A percentile compares a stretch with the other conserved stretches of the same genome.
These are phyloP conservation scores for Tetrapyrgos nigripes DNA, from an alignment of 1,284 basidiomycete genomes.

Conservation along the genomic window DNA sequence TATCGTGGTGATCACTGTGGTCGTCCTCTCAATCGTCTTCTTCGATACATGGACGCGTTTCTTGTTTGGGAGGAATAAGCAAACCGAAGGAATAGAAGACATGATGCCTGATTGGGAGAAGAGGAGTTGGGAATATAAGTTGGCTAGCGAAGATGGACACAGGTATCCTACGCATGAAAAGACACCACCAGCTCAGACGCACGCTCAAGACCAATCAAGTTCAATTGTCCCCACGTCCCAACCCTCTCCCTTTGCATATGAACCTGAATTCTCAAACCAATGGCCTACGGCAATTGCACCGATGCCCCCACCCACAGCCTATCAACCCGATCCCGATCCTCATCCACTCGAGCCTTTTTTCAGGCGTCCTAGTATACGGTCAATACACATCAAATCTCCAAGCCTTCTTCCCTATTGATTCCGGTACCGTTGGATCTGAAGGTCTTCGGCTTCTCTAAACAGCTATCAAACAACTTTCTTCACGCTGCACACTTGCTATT, in stretches of 20 bases:
- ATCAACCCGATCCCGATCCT: slow-evolving; percentile 30
- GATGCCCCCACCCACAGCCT: slow-evolving; percentile 26
- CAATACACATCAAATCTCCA: slow-evolving; percentile 8
- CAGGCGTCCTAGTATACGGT: slow-evolving; percentile 36
- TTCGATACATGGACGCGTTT: slow-evolving; percentile 73
- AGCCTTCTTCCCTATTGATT: slow-evolving; percentile 9
- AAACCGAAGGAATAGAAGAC: slow-evolving; percentile 49
- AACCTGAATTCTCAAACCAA: background rate
- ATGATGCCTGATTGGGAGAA: slow-evolving; percentile 70
- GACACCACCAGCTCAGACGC: background rate
- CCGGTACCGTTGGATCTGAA: background rate
- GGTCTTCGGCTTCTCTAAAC: slow-evolving; percentile 3
- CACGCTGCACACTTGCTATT: background rate
- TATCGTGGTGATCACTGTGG: slow-evolving; percentile 58
- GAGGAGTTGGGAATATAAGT: slow-evolving; percentile 60
- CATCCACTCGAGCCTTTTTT: slow-evolving; percentile 41
- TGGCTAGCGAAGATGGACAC: slow-evolving; percentile 52
- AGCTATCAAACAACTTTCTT: no score
- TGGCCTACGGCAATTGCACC: slow-evolving; percentile 8
- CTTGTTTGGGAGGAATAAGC: slow-evolving; percentile 48
- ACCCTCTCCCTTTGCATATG: slow-evolving; percentile 3
- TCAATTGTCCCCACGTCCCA: slow-evolving; percentile 11
- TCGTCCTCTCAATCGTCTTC: slow-evolving; percentile 62
- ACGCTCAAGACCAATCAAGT: slow-evolving; percentile 1
- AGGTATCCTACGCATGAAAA: slow-evolving; percentile 42